Percentiles rank a stretch among this genome's conserved stretches.
These are phyloP conservation scores for Alternaria longipes DNA, from an alignment of 2,329 filamentous ascomycete species.

Conservation along the genomic window DNA sequence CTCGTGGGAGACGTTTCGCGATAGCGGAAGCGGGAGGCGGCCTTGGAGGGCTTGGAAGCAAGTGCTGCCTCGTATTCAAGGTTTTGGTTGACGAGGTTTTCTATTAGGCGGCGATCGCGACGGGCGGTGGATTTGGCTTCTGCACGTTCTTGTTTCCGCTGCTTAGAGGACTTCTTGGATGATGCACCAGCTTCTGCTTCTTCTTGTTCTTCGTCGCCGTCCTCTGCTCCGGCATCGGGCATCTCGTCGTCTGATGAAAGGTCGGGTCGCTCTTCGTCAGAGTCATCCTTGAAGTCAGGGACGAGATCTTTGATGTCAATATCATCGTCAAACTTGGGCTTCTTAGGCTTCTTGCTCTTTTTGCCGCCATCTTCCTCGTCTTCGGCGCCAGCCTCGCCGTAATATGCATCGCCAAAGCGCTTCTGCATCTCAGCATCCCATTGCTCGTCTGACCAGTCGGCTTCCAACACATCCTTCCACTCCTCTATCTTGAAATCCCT, in stretches of 20 bases:
- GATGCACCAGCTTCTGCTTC: slow-evolving; percentile 23
- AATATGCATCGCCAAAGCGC: slow-evolving; percentile 90
- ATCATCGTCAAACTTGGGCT: slow-evolving; percentile 94
- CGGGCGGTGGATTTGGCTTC: slow-evolving; percentile 77
- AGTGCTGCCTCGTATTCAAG: slow-evolving; percentile 76
- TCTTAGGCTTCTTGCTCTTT: slow-evolving; percentile 69
- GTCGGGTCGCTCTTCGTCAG: slow-evolving; percentile 75
- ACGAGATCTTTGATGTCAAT: slow-evolving; percentile 95
- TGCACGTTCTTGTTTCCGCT: slow-evolving; percentile 58
- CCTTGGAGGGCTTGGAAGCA: slow-evolving; percentile 59
- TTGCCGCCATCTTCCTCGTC: slow-evolving; percentile 49
- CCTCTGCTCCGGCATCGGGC: slow-evolving; percentile 55
- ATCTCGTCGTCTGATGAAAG: slow-evolving; percentile 65
- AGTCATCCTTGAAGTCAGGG: slow-evolving; percentile 81
- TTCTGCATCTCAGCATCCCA: slow-evolving; percentile 93
- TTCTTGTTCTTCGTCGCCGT: slow-evolving; percentile 36
- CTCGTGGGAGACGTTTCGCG: slow-evolving; percentile 90
- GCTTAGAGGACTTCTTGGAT: slow-evolving; percentile 54
- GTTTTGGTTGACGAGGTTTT: slow-evolving; percentile 83
- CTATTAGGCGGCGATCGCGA: slow-evolving; percentile 82
- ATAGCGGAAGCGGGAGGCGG: slow-evolving; percentile 77
- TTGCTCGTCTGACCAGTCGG: slow-evolving; percentile 84
- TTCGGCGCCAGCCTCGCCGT: slow-evolving; percentile 70
- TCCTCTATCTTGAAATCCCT: slow-evolving; percentile 76
- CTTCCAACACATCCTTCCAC: slow-evolving; percentile 85